A percentile compares a stretch with the other conserved stretches of the same genome.
These are phyloP conservation scores for Ulvella scutata DNA, from an alignment of 139 green algal genomes.

Conservation along the genomic window DNA sequence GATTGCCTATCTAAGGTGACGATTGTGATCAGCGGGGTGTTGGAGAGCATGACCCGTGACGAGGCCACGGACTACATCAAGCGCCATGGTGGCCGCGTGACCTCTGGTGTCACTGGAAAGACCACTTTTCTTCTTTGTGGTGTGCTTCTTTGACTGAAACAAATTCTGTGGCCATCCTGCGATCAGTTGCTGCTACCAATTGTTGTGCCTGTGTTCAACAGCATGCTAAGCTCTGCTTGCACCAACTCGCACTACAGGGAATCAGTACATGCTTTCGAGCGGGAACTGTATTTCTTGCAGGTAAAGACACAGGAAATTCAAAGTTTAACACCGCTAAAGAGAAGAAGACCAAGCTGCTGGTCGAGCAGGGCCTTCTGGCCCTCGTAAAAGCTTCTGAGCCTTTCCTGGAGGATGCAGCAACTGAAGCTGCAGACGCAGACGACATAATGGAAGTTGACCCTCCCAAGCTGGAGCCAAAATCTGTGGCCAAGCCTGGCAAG, in stretches of 20 bases:
- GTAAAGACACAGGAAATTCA: slow-evolving; percentile 35
- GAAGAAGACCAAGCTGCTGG: slow-evolving; percentile 53
- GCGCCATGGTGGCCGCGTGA: slow-evolving; percentile 44
- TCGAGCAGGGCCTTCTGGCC: slow-evolving; percentile 71
- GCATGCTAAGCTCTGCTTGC: too few species aligned
- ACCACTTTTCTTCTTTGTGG: slow-evolving; percentile 60
- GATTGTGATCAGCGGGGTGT: slow-evolving; percentile 79
- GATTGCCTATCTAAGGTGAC: slow-evolving; percentile 69
- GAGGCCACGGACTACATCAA: slow-evolving; percentile 73
- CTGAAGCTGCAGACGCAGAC: neutral
- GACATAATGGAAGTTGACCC: too few species aligned
- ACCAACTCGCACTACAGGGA: too few species aligned
- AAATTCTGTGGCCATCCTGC: too few species aligned
- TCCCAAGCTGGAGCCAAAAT: too few species aligned
- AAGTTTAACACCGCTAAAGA: slow-evolving; percentile 43
- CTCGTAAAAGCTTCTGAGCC: slow-evolving; percentile 36
- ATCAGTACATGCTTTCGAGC: too few species aligned
- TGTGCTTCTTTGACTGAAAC: too few species aligned
- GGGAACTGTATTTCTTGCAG: too few species aligned
- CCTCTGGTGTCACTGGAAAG: slow-evolving; percentile 56
- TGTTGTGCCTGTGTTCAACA: too few species aligned
- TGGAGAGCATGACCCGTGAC: slow-evolving; percentile 59
- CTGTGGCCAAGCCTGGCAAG: too few species aligned
- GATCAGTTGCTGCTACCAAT: too few species aligned
- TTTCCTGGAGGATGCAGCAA: neutral